Percentiles rank a stretch among this genome's conserved stretches.
phyloP scores from a whole-genome alignment of 371 early-diverging fungal species.

The Circinella umbellata region DNA sequence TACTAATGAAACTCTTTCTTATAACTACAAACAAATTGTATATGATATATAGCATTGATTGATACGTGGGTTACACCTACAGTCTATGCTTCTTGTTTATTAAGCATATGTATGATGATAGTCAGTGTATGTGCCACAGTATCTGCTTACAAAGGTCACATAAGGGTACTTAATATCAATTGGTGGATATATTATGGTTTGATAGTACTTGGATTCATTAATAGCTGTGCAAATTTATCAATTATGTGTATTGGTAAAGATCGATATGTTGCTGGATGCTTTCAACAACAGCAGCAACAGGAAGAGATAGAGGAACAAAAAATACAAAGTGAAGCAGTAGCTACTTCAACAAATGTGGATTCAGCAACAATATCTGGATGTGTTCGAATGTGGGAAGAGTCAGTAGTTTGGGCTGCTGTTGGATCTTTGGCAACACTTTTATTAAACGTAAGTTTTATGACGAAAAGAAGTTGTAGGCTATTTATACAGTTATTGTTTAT shows the following conservation, averaged over 20 bases:
- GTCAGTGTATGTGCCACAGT: conserved; percentile 27
- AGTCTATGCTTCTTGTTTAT: conserved; percentile 27
- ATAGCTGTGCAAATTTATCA: conserved; percentile 23
- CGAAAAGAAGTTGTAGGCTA: too few species aligned
- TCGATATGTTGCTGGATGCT: conserved; percentile 25
- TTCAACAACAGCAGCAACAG: conserved; percentile 11
- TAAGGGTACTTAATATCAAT: conserved; percentile 21
- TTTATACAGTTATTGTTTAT: background rate
- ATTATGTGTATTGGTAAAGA: conserved; percentile 29
- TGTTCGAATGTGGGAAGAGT: conserved; percentile 22
- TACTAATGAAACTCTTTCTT: too few species aligned
- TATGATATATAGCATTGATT: conserved; percentile 16
- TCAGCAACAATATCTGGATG: conserved; percentile 16
- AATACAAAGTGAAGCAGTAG: background rate
- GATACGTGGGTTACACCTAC: conserved; percentile 24
- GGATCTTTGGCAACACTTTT: conserved; percentile 20
- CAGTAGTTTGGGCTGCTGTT: conserved; percentile 25
- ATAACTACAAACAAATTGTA: background rate
- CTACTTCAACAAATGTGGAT: conserved; percentile 1
- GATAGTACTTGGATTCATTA: conserved; percentile 30
- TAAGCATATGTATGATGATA: conserved; percentile 23
- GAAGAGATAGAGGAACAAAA: background rate
- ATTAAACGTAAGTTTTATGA: conserved; percentile 26
- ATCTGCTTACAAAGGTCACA: conserved; percentile 27
- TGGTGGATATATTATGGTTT: conserved; percentile 39